Percentiles rank a stretch among this genome's conserved stretches.
phyloP scores from a whole-genome alignment of 306 rosid species.

The Medicago arabica region DNA sequence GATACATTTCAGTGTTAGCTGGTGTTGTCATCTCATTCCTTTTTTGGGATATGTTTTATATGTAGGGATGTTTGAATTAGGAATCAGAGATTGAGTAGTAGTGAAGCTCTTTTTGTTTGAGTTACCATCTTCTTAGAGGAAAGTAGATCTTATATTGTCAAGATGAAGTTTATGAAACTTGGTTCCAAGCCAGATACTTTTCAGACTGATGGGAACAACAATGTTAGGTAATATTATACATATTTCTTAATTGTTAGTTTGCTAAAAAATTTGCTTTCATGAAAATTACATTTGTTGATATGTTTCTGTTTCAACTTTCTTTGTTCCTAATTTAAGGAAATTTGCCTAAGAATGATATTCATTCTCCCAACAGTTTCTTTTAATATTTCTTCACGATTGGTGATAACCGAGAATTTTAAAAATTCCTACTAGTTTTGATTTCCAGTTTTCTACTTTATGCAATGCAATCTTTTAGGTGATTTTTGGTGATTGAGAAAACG shows the following conservation, averaged over 20 bases:
- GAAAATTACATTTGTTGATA: neutral
- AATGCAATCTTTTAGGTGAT: neutral
- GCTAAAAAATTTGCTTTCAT: neutral
- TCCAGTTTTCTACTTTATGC: neutral
- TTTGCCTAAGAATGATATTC: no score
- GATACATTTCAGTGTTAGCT: conserved; percentile 45
- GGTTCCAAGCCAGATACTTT: conserved; percentile 96
- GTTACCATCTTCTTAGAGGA: conserved; percentile 35
- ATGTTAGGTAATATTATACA: conserved; percentile 75
- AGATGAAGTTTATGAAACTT: conserved; percentile 99
- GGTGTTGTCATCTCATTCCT: conserved; percentile 40
- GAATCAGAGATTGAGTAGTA: conserved; percentile 48
- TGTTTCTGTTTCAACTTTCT: neutral
- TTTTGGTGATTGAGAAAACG: no score
- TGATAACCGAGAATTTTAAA: no score
- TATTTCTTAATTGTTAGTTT: conserved; percentile 35
- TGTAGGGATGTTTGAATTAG: conserved; percentile 42
- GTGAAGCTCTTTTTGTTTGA: conserved; percentile 33
- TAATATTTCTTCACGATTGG: no score
- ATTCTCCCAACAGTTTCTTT: no score
- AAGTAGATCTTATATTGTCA: conserved; percentile 59
- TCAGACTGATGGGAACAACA: conserved; percentile 77
- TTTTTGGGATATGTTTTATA: conserved; percentile 41
- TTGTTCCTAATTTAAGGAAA: no score
- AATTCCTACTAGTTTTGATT: no score